Base-by-base conservation (phyloP, 169 alveolate species). In the Cyclospora cayetanensis region DNA sequence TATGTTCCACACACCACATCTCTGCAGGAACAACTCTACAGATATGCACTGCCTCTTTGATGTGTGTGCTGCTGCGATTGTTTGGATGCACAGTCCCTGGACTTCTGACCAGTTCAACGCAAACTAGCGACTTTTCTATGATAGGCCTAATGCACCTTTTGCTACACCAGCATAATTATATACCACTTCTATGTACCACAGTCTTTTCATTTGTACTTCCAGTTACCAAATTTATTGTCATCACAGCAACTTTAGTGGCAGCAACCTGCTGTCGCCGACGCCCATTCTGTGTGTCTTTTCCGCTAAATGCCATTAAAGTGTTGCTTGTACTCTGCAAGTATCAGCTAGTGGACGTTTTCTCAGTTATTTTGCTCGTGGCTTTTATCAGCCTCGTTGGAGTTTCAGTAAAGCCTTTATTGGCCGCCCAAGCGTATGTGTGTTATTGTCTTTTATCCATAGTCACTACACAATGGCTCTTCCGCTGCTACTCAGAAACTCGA, bases 341-440 rank as follows among this genome's bases (percentile, higher is more conserved):
- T 50, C 92, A 87, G 92, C 74, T 87, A 37, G 92, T 87, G 37
- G 77, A 87, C 55, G 92, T 68, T 34, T 87, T 66, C 63, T 65
- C 83, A 20, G 52, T 42, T n/a, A n/a, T 50, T 29, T 31, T 87
- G 43, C 53, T 87, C 76, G 50, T 70, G 52, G 34, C 70, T 34
- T 87, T 87, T 43, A 50, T 87, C 76, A 46, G 70, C 79, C 70
- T 70, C 18, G 63, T 76, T 25, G 52, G 82, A 25, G 34, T 87
- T 31, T 76, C 77, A 0, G 92, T 46, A 9, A 52, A 53, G 74
- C 92, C 87, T 3, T 87, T 68, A 4, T 60, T 42, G 2, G 86
- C 92, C 9, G 87, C 79, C 27, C 52, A 34, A 37, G 66, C 92
- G 18, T 87, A 66, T 55, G 87, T 65, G 31, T 52, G 60, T n/a